Percentiles rank a stretch among this genome's conserved stretches.
These are phyloP conservation scores for Funneliformis caledonium DNA, from an alignment of 371 early-diverging fungal species.

Conservation along the genomic window DNA sequence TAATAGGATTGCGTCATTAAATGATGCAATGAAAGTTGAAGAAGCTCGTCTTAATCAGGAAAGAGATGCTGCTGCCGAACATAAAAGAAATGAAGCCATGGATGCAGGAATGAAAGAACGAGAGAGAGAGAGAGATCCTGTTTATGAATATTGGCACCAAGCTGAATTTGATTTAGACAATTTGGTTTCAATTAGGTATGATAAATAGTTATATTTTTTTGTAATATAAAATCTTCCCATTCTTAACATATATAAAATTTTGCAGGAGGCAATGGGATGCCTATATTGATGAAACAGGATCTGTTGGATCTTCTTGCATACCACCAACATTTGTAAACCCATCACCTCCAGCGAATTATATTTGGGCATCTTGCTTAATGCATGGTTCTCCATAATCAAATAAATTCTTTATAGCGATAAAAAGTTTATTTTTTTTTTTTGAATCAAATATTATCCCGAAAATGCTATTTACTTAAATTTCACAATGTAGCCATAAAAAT, in stretches of 20 bases:
- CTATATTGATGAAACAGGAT: constrained; percentile 25
- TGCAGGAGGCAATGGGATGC: constrained; percentile 39
- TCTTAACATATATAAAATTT: not conserved
- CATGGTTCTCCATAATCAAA: not conserved
- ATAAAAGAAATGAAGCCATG: constrained; percentile 37
- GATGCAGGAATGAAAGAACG: constrained; percentile 41
- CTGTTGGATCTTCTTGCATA: constrained; percentile 28
- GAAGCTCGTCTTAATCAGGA: constrained; percentile 41
- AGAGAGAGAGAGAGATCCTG: constrained; percentile 41
- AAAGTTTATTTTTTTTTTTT: too few species aligned
- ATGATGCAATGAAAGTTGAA: constrained; percentile 42
- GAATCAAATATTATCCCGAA: too few species aligned
- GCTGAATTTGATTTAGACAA: constrained; percentile 46
- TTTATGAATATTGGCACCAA: constrained; percentile 53
- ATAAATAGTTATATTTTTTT: not conserved
- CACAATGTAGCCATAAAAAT: too few species aligned
- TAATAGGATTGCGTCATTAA: constrained; percentile 48
- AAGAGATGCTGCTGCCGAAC: constrained; percentile 22
- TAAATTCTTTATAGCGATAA: too few species aligned
- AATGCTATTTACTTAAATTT: too few species aligned
- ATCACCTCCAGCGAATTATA: constrained; percentile 39
- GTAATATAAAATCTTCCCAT: too few species aligned
- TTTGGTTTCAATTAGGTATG: constrained; percentile 42
- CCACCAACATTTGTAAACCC: constrained; percentile 37
- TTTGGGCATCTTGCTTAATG: constrained; percentile 39